Evolutionary conservation across 306 rosid genomes (phyloP), one percentile per base, ranked within the genome.

Genomic region (Acacia confusa): DNA sequence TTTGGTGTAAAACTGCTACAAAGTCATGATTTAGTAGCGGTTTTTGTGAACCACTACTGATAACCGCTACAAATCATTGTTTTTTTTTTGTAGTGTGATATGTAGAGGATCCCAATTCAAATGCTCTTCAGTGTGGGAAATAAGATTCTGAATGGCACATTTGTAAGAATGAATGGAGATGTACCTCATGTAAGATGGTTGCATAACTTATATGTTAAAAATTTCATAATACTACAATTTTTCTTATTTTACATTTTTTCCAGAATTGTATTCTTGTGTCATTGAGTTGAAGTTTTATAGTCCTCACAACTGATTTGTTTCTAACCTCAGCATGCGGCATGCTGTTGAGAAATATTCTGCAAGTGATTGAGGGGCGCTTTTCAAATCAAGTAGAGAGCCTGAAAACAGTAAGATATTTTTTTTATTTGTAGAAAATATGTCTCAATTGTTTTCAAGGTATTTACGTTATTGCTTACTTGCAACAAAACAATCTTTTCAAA

Each of bases 401-500:
- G 72, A 91, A 88, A 90, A 92, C 84, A 82, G 99, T 96, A 89
- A 89, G 30, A 19, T 71, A 45, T 84, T 38, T 63, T 10, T 76
- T 43, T 43, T 13, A 25, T 16, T 14, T 50, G 10, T 38, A 77
- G 48, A 76, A 20, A 61, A 53, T 78, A 66, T 50, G 71, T 74
- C 65, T 78, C 65, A 87, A 40, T 70, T 86, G 63, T 77, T 52
- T 65, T 65, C 73, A 58, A 83, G 41, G 30, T 68, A 82, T 86
- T 69, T 64, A 43, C 53, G 70, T 57, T 77, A 41, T 87, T 87
- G 80, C 72, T 48, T 84, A 44, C 78, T 40, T 89, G 88, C 86
- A 95, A 97, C 97, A 91, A 85, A 89, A 86, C 88, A 90, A 86
- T 82, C 86, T 87, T 78, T 86, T 87, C 84, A 89, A 88, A 87